These are phyloP conservation scores for cucumber (Cucumis sativus) DNA, from an alignment of 306 rosid species.

Conservation along the genomic window Cucumber_9930_V3 NC_026661.2:4385501-4386000, in stretches of 20 bases:
- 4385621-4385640: neutral
- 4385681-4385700: neutral
- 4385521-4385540: conserved; percentile 16
- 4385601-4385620: conserved; percentile 8
- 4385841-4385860: neutral
- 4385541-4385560: conserved; percentile 44
- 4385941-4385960: neutral
- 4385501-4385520: conserved; percentile 21
- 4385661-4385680: neutral
- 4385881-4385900: neutral
- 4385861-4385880: neutral
- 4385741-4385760: conserved; percentile 7
- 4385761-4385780: neutral
- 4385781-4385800: neutral
- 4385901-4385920: neutral
- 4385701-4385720: neutral
- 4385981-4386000: neutral
- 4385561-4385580: conserved; percentile 26
- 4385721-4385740: conserved; percentile 6
- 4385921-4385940: neutral
- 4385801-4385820: neutral
- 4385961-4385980: neutral
- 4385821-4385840: neutral
- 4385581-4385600: conserved; percentile 25
- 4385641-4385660: neutral